Evolutionary conservation across 2,329 filamentous ascomycete genomes (phyloP), one percentile per base, ranked within the genome.

Genomic region (Lachnellula subtilissima): DNA sequence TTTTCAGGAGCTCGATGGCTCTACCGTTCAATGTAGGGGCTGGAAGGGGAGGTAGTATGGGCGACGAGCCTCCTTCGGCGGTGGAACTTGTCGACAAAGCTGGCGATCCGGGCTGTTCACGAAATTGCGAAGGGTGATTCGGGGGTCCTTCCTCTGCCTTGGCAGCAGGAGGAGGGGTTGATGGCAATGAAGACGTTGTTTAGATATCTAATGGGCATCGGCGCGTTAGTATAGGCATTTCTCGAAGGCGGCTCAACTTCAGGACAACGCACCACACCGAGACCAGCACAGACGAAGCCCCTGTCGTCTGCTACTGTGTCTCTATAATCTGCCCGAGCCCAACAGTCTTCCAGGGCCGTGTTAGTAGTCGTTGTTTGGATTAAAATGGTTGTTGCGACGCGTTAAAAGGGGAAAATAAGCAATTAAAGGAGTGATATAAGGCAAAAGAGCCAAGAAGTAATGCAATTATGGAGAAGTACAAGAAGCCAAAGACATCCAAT

Each of bases 41-140:
- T 55, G 77, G 81, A 12, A 87, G 78, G 56, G 81, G 74, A 58
- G 82, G 82, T 25, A 87, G 74, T 56, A 79, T 71, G 47, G 82
- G 83, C 40, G 83, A 85, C 49, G 76, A 80, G 55, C 77, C 79
- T 63, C 75, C 77, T 69, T 83, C 81, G 51, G 81, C 80, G 42
- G 84, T 87, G 42, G 84, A 86, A 47, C 80, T 76, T 57, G 78
- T 80, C 54, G 84, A 87, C 56, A 86, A 75, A 52, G 83, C 78
- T 56, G 84, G 83, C 52, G 83, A 86, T 54, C 68, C 71, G 58
- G 77, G 75, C n/a, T 74, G 55, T 52, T 57, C 52, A 43, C 36
- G 47, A 12, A 49, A 47, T 50, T 47, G 55, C n/a, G 55, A 25
- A 15, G 48, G 46, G 40, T 53, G 53, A 35, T 59, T 56, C 46